Percentiles rank a stretch among this genome's conserved stretches.
Evolutionary conservation across 495 filamentous ascomycete genomes (phyloP).

Genomic region (Rusavskia elegans): DNA sequence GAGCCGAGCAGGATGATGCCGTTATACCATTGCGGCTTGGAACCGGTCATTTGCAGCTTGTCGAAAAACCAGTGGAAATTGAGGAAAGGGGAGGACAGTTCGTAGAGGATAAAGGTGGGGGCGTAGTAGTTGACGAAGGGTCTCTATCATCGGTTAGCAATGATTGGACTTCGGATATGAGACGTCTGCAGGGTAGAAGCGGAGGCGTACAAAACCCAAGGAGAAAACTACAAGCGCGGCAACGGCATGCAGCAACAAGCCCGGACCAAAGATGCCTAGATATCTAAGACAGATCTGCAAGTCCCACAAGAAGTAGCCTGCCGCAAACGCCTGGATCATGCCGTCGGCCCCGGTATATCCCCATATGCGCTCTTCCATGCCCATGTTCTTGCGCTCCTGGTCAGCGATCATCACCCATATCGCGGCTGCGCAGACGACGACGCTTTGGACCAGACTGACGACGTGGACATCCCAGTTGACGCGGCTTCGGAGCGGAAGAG

Average conservation of each 20-base stretch:
- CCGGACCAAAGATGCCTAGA: constrained; percentile 68
- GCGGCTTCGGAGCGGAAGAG: constrained; percentile 48
- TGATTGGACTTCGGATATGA: neutral
- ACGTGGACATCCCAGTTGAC: constrained; percentile 96
- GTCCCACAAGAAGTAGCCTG: constrained; percentile 96
- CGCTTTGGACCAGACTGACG: constrained; percentile 77
- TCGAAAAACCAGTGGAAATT: constrained; percentile 99
- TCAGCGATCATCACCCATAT: constrained; percentile 54
- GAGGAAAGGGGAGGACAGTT: constrained; percentile 79
- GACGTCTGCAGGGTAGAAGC: too few relatives aligned
- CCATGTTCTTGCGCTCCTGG: neutral
- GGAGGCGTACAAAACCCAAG: constrained; percentile 72
- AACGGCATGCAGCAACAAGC: constrained; percentile 78
- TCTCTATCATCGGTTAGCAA: constrained; percentile 33
- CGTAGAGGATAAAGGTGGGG: constrained; percentile 84
- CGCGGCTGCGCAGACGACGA: constrained; percentile 59
- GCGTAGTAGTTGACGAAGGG: constrained; percentile 89
- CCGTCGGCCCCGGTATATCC: constrained; percentile 76
- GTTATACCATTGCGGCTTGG: constrained; percentile 68
- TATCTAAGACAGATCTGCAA: constrained; percentile 55
- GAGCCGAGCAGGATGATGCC: constrained; percentile 51
- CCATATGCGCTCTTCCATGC: constrained; percentile 46
- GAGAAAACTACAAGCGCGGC: constrained; percentile 74
- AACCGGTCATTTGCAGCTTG: constrained; percentile 89
- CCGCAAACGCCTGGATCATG: constrained; percentile 68